Evolutionary conservation across 768 basidiomycete genomes (phyloP).

Genomic region (Lentinus brumalis): DNA sequence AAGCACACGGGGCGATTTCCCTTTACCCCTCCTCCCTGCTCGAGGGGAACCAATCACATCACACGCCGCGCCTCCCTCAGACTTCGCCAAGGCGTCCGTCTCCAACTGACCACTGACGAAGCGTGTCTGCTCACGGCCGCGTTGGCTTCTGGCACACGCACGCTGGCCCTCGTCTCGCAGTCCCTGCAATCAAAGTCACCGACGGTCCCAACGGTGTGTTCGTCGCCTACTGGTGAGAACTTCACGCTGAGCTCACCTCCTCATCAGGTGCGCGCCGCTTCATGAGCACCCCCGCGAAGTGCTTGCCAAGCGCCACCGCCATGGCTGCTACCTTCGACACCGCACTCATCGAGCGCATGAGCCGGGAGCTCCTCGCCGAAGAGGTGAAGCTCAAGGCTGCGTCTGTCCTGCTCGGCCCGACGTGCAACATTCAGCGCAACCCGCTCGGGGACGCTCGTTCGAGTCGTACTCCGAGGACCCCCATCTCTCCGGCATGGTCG

Average conservation of each 20-base stretch:
- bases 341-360: constrained; percentile 64
- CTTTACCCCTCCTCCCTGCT: too few species aligned
- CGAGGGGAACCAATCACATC: too few species aligned
- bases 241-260: neutral
- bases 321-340: constrained; percentile 77
- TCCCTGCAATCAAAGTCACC: constrained; percentile 78
- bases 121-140: constrained; percentile 54
- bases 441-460: constrained; percentile 69
- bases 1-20: constrained; percentile 22
- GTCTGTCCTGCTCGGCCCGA: constrained; percentile 73
- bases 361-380: constrained; percentile 62
- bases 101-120: constrained; percentile 26
- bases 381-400: constrained; percentile 75
- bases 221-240: too few species aligned
- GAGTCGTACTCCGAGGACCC: constrained; percentile 85
- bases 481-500: constrained; percentile 68
- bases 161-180: constrained; percentile 63
- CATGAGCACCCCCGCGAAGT: constrained; percentile 81
- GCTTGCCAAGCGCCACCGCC: constrained; percentile 74
- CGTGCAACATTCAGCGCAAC: constrained; percentile 82
- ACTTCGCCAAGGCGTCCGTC: constrained; percentile 66
- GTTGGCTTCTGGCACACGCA: constrained; percentile 84
- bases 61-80: constrained; percentile 68
- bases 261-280: constrained; percentile 63
- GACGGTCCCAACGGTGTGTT: constrained; percentile 65